A percentile compares a stretch with the other conserved stretches of the same genome.
phyloP scores from a whole-genome alignment of 345 rosid genomes.

The Hevea brasiliensis region DNA sequence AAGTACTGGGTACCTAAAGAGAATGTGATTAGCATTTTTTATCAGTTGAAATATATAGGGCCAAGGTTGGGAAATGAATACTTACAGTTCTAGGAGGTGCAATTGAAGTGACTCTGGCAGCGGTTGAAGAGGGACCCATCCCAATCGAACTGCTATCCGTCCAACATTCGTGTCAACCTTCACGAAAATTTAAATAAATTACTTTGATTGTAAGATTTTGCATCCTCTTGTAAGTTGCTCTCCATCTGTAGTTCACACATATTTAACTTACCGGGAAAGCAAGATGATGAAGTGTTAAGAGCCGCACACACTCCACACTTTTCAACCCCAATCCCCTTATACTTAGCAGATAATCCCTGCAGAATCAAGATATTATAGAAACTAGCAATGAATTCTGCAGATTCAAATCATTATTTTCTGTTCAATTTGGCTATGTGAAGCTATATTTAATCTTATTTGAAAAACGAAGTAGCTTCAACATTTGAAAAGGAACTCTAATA shows the following conservation, averaged over 20 bases:
- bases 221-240: slow-evolving; percentile 15
- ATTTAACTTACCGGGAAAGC: slow-evolving; percentile 82
- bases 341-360: slow-evolving; percentile 84
- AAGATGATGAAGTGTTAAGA: slow-evolving; percentile 83
- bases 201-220: slow-evolving; percentile 13
- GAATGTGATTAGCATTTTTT: slow-evolving; percentile 27
- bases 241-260: slow-evolving; percentile 10
- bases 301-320: slow-evolving; percentile 95
- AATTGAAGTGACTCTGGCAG: slow-evolving; percentile 90
- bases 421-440: neutral
- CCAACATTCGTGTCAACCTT: slow-evolving; percentile 99
- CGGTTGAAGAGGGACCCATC: slow-evolving; percentile 97
- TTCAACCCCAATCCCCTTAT: slow-evolving; percentile 82
- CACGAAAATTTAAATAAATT: slow-evolving; percentile 18
- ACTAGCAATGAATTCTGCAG: slow-evolving; percentile 3
- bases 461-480: neutral
- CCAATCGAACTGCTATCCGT: slow-evolving; percentile 90
- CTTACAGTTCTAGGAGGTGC: slow-evolving; percentile 91
- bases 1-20: slow-evolving; percentile 74
- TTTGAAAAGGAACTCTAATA: slow-evolving; percentile 10
- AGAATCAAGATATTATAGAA: slow-evolving; percentile 23
- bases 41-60: slow-evolving; percentile 3
- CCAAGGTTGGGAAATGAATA: slow-evolving; percentile 17
- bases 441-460: neutral
- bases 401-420: neutral